These are phyloP conservation scores for Aspergillus aculeatinus DNA, from an alignment of 2,329 filamentous ascomycete genomes.

Conservation along the genomic window DNA sequence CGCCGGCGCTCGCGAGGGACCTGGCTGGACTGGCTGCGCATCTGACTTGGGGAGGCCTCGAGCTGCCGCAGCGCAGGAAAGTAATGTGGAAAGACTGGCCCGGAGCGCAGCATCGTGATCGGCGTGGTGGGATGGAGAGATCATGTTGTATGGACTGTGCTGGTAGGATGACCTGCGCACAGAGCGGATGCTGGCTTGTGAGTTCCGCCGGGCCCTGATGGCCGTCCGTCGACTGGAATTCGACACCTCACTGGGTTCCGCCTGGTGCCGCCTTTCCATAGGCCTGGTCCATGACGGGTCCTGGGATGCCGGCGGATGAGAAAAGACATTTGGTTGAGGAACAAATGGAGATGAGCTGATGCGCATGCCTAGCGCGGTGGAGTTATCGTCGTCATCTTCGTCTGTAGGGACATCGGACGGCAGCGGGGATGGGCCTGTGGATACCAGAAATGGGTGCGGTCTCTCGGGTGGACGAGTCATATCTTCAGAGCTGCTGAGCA, in stretches of 20 bases:
- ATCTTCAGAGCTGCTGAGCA: constrained; percentile 64
- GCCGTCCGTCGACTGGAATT: constrained; percentile 35
- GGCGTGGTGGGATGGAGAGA: constrained; percentile 72
- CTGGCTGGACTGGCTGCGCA: constrained; percentile 26
- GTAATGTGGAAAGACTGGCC: constrained; percentile 87
- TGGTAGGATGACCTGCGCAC: constrained; percentile 41
- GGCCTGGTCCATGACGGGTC: constrained; percentile 38
- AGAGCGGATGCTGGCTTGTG: constrained; percentile 31
- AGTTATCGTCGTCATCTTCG: constrained; percentile 74
- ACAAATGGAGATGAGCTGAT: constrained; percentile 62
- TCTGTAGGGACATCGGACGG: constrained; percentile 37
- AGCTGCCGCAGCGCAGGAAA: constrained; percentile 92
- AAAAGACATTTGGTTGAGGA: constrained; percentile 89
- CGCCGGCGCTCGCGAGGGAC: constrained; percentile 36
- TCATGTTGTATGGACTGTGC: constrained; percentile 63
- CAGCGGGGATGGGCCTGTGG: constrained; percentile 24
- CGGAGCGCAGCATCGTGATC: constrained; percentile 92
- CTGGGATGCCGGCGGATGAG: constrained; percentile 68
- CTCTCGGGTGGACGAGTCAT: constrained; percentile 35
- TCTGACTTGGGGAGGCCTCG: constrained; percentile 70
- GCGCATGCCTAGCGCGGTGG: constrained; percentile 72
- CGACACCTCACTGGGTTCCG: constrained; percentile 48
- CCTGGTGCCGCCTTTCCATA: constrained; percentile 48
- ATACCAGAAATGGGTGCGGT: constrained; percentile 23
- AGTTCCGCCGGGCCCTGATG: constrained; percentile 39